Base-by-base conservation (phyloP, 495 filamentous ascomycete species). In the Endocarpon pusillum region DNA sequence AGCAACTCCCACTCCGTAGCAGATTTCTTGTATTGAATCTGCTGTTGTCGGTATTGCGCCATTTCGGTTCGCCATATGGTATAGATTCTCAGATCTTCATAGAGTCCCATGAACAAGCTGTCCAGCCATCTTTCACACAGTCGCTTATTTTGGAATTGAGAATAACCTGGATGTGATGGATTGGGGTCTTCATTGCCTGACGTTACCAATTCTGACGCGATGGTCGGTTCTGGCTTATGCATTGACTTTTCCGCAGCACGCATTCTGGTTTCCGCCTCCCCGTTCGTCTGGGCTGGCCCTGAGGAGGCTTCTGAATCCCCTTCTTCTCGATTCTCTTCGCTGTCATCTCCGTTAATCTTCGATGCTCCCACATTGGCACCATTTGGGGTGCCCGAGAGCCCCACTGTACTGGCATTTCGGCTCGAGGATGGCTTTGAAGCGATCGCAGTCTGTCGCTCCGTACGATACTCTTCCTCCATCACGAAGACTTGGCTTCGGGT, bases 11-110 rank as follows among this genome's bases (percentile, higher is more conserved):
- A 96, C 54, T 97, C 89, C 39, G 91, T 83, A 6, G 89, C 75
- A 2, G 78, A 85, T 55, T 96, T 97, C 57, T 82, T 86, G 62
- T 96, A 96, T 30, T 82, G 76, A 46, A 87, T 76, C 24, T 78
- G 72, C 50, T 94, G 85, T 28, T 87, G 80, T 15, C 81, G 75
- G 46, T 76, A 87, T 43, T 93, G 87, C 3, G 83, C 80, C 73
- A 94, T 81, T 55, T 96, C 91, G 2, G 89, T 94, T 24, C 89
- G 76, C 89, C 89, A 97, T 51, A 97, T 96, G 24, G 89, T 96
- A 58, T 96, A 97, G 36, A 97, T 85, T 19, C 89, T 81, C 7
- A 97, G 70, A 47, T 97, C 89, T 53, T 97, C 89, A 49, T 96
- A 97, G 1, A 96, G 69, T 0, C 96, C 87, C 89, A 97, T 97